Conservation (phyloP, 148 eudicot species). For the Diospyros lotus region DNA sequence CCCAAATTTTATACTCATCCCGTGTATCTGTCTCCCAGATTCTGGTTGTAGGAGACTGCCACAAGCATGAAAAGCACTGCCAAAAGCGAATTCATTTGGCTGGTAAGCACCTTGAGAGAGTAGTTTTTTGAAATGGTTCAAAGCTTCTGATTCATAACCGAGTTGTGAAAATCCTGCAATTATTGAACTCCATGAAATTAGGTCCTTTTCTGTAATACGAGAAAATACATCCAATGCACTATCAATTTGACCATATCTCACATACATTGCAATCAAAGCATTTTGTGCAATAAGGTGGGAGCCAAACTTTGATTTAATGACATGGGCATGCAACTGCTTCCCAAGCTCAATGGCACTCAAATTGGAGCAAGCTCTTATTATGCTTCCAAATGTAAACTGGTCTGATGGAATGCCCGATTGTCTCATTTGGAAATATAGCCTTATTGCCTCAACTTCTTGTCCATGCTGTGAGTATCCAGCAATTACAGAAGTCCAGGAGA, state of each 20-base stretch:
- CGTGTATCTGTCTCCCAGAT: slow-evolving; percentile 41
- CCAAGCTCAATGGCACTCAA: slow-evolving; percentile 25
- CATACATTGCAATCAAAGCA: slow-evolving; percentile 39
- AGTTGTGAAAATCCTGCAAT: slow-evolving; percentile 35
- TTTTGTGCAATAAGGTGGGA: slow-evolving; percentile 28
- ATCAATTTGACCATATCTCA: slow-evolving; percentile 22
- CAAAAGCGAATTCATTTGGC: slow-evolving; percentile 40
- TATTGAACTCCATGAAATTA: slow-evolving; percentile 44
- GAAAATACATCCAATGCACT: slow-evolving; percentile 30
- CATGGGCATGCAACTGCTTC: slow-evolving; percentile 33
- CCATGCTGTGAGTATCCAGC: slow-evolving; percentile 36
- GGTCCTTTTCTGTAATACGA: slow-evolving; percentile 25
- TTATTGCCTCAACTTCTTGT: slow-evolving; percentile 20
- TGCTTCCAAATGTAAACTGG: slow-evolving; percentile 35
- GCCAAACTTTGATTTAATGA: slow-evolving; percentile 26
- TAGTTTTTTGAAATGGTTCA: slow-evolving; percentile 29
- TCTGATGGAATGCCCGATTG: slow-evolving; percentile 25
- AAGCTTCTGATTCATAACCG: slow-evolving; percentile 35
- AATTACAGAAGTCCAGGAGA: slow-evolving; percentile 39
- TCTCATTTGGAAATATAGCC: slow-evolving; percentile 27
- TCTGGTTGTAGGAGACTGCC: slow-evolving; percentile 27
- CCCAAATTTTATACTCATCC: slow-evolving; percentile 35
- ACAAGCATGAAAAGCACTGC: slow-evolving; percentile 38
- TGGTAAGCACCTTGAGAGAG: slow-evolving; percentile 24
- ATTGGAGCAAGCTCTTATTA: slow-evolving; percentile 33